A percentile compares a stretch with the other conserved stretches of the same genome.
phyloP scores from a whole-genome alignment of 148 eudicot species.

The Arbutus unedo region DNA sequence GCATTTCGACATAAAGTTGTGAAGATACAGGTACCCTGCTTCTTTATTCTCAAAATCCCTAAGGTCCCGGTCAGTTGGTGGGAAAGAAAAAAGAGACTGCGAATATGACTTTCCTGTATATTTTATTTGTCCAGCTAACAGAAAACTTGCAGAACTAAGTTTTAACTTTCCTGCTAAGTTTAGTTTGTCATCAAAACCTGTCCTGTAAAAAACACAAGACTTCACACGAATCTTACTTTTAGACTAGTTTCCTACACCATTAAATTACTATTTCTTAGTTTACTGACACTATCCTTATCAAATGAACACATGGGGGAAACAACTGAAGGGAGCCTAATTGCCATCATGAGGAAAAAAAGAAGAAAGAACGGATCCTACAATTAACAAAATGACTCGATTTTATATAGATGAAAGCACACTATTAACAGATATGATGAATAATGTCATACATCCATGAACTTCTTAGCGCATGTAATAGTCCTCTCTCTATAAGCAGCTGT shows the following conservation, averaged over 20 bases:
- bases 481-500: too few relatives aligned
- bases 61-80: neutral
- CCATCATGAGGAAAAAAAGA: neutral
- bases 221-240: neutral
- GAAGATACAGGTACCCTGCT: constrained; percentile 78
- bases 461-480: neutral
- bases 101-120: neutral
- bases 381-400: too few relatives aligned
- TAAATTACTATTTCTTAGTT: neutral
- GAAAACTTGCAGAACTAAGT: neutral
- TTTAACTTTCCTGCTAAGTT: neutral
- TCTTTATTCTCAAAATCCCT: neutral
- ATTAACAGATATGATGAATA: neutral
- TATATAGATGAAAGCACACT: neutral
- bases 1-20: constrained; percentile 84
- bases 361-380: neutral
- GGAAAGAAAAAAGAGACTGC: neutral
- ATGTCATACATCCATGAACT: neutral
- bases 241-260: neutral
- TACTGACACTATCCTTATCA: neutral
- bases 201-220: neutral
- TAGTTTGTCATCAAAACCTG: neutral
- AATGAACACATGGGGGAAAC: neutral
- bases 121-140: neutral
- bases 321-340: neutral